Evolutionary conservation across 108 stramenopile species (phyloP), one percentile per base, ranked within the genome.

Genomic region (Skeletonema costatum): DNA sequence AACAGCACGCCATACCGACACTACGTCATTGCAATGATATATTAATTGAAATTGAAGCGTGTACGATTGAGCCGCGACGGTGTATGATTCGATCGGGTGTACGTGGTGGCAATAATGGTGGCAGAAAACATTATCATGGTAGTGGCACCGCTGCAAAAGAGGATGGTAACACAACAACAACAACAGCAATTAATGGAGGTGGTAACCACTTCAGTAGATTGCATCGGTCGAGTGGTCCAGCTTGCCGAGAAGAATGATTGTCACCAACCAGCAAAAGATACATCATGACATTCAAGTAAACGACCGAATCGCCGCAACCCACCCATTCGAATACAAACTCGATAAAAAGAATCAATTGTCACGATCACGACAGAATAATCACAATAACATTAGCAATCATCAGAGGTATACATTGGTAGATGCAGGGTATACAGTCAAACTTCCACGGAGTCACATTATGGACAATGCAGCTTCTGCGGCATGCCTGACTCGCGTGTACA

Each of bases 21-120:
- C 70, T 70, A 5, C 71, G 70, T 25, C 75, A 82, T 36, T 66
- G 71, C 70, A 82, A 82, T 68, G 81, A 82, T 76, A 48, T 82
- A 14, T 63, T 82, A 60, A 70, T 82, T 5, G 74, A 82, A 60
- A 82, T 82, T 48, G 81, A 82, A 68, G 44, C 44, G 16, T 46
- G 44, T 16, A 46, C 44, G 44, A 9, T 46, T 46, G 44, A 46
- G 16, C 16, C 44, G 44, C 14, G 44, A 16, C 44, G 16, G 13
- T 46, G 44, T 16, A 46, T 46, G 44, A 46, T 16, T 46, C 44
- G 44, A 46, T n/a, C 44, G 13, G 44, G 44, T 3, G 16, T 46
- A 16, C 44, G 44, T n/a, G 13, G 44, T n/a, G 44, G 44, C 10
- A 9, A 3, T n/a, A 9, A n/a, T 16, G 16, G 2, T n/a, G 44